A percentile compares a stretch with the other conserved stretches of the same genome.
Conservation (phyloP, 177 flowering plant species). For the Vitis hybrid region DNA sequence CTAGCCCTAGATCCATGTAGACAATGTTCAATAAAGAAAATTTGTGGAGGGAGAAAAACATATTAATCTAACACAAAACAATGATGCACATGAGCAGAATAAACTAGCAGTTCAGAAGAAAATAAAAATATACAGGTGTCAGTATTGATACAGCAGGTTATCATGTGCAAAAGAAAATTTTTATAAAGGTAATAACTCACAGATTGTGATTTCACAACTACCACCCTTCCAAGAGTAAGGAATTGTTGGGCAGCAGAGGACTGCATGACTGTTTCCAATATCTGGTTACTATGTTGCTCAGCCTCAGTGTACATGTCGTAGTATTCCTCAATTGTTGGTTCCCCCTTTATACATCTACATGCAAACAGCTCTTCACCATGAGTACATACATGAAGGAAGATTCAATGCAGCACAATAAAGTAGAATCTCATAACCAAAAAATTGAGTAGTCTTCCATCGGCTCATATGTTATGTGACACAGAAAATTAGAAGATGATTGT, state of each 20-base stretch:
- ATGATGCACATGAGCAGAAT: background rate
- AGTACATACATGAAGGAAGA: background rate
- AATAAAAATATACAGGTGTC: background rate
- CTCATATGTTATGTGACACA: background rate
- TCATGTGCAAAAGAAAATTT: background rate
- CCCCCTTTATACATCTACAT: conserved; percentile 92
- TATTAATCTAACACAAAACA: background rate
- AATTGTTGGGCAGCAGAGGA: conserved; percentile 51
- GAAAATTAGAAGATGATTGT: no score
- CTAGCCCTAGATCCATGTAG: no score
- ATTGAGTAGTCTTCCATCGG: background rate
- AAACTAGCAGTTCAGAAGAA: background rate
- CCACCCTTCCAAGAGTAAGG: conserved; percentile 81
- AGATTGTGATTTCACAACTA: conserved; percentile 72
- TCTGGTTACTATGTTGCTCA: conserved; percentile 44
- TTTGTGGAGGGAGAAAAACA: background rate
- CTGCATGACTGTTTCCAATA: conserved; percentile 71
- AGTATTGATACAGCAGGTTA: background rate
- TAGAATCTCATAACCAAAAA: background rate
- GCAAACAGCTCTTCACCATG: conserved; percentile 18
- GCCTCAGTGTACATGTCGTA: conserved; percentile 71
- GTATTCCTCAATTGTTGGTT: conserved; percentile 95
- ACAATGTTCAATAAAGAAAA: background rate
- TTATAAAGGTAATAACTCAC: conserved; percentile 49
- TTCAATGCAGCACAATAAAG: background rate